phyloP scores from a whole-genome alignment of 2,329 filamentous ascomycete species.

The Tolypocladium tundrense region DNA sequence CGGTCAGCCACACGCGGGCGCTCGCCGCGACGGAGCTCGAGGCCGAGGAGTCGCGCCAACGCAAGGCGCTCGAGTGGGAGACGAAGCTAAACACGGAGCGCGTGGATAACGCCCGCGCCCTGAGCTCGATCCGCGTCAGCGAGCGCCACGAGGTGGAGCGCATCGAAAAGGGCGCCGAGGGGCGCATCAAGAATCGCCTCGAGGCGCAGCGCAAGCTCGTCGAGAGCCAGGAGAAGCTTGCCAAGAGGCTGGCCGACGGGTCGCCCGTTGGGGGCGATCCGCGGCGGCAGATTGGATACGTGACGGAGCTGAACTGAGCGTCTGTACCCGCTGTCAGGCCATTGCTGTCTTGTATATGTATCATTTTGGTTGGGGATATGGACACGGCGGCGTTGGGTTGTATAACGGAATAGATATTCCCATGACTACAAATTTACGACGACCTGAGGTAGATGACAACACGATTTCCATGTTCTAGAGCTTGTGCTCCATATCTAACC shows the following conservation, averaged over 20 bases:
- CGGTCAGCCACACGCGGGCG: slow-evolving; percentile 30
- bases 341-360: neutral
- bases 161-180: slow-evolving; percentile 35
- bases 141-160: slow-evolving; percentile 42
- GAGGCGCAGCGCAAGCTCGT: slow-evolving; percentile 43
- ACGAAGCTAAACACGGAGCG: slow-evolving; percentile 32
- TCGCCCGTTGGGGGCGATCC: slow-evolving; percentile 12
- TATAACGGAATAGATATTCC: neutral
- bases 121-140: slow-evolving; percentile 36
- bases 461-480: neutral
- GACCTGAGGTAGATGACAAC: neutral
- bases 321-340: neutral
- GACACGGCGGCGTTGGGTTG: neutral
- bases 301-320: slow-evolving; percentile 37
- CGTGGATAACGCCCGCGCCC: slow-evolving; percentile 36
- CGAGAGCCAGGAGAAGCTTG: slow-evolving; percentile 31
- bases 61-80: slow-evolving; percentile 39
- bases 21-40: slow-evolving; percentile 37
- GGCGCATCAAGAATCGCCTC: slow-evolving; percentile 32
- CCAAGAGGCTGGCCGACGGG: slow-evolving; percentile 32
- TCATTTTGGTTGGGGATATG: neutral
- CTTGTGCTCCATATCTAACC: neutral
- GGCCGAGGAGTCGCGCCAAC: slow-evolving; percentile 31
- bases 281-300: slow-evolving; percentile 44
- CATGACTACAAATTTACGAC: neutral